phyloP scores from a whole-genome alignment of 2,329 filamentous ascomycete genomes.

The Exophiala alcalophila region DNA sequence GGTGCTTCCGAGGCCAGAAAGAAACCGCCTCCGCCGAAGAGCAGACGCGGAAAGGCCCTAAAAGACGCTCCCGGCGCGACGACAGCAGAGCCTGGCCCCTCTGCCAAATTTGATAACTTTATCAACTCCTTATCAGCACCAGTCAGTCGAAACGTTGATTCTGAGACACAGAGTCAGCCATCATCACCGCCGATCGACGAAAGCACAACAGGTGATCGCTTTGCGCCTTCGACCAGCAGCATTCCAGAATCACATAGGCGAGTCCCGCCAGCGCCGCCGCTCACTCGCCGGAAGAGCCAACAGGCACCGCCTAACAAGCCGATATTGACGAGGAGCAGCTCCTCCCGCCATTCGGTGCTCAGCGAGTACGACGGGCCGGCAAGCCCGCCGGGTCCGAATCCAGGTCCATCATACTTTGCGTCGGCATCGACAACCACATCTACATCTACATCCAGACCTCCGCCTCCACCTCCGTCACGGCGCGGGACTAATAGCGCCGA shows the following conservation, averaged over 20 bases:
- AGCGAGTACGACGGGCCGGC: conserved; percentile 21
- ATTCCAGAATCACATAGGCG: conserved; percentile 23
- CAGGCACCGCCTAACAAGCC: conserved; percentile 40
- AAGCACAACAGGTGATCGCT: conserved; percentile 17
- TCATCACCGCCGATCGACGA: conserved; percentile 32
- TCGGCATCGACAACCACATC: too few relatives aligned
- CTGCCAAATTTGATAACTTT: conserved; percentile 22
- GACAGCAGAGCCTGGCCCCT: conserved; percentile 13
- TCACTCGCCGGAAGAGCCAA: conserved; percentile 48
- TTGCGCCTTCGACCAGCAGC: not conserved
- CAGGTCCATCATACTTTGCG: too few relatives aligned
- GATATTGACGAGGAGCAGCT: conserved; percentile 35
- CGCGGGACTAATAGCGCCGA: conserved; percentile 43
- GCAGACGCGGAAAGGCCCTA: conserved; percentile 74
- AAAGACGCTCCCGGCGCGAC: conserved; percentile 41
- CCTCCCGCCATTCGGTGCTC: conserved; percentile 32
- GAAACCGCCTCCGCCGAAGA: conserved; percentile 71
- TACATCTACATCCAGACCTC: conserved; percentile 36
- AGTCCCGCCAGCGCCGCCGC: conserved; percentile 48
- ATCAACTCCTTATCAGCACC: conserved; percentile 23
- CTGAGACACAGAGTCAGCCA: conserved; percentile 17
- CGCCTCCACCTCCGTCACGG: conserved; percentile 50
- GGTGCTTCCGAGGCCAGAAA: conserved; percentile 51
- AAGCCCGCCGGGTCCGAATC: conserved; percentile 35
- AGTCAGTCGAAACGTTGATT: conserved; percentile 5